phyloP scores from a whole-genome alignment of 2,329 filamentous ascomycete species.

The Trichoderma simmonsii region DNA sequence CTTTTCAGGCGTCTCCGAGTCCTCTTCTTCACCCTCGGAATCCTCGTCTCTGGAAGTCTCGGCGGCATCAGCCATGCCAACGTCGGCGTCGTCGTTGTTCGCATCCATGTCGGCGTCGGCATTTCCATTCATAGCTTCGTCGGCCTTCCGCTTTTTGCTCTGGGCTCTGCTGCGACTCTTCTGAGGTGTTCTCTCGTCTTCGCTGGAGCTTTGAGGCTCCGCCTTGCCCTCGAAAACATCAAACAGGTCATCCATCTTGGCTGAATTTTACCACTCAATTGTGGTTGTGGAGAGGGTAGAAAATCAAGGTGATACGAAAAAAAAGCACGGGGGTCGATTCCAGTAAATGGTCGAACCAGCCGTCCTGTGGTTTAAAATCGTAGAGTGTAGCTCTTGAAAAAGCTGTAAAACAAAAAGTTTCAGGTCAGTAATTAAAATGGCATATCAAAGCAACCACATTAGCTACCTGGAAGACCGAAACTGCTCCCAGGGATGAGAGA shows the following conservation, averaged over 20 bases:
- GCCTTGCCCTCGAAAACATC: conserved; percentile 71
- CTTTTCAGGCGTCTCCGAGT: conserved; percentile 47
- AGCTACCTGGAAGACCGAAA: background rate
- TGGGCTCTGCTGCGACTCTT: conserved; percentile 55
- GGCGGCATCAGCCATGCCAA: conserved; percentile 43
- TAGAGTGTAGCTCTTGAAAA: background rate
- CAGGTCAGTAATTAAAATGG: background rate
- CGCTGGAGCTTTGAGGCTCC: conserved; percentile 40
- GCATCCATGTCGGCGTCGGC: conserved; percentile 15
- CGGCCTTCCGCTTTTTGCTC: conserved; percentile 83
- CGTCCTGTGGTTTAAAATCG: background rate
- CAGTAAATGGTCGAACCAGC: background rate
- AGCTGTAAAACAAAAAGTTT: background rate
- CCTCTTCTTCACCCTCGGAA: conserved; percentile 36
- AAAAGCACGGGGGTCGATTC: background rate
- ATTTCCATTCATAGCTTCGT: conserved; percentile 66
- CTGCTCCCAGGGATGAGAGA: background rate
- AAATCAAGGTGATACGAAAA: background rate
- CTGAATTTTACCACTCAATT: background rate
- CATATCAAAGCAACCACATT: background rate
- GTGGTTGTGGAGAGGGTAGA: background rate
- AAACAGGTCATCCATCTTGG: conserved; percentile 73
- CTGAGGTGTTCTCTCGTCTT: conserved; percentile 44
- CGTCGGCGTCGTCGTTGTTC: conserved; percentile 24
- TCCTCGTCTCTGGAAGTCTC: conserved; percentile 38